Evolutionary conservation across 371 early-diverging fungal species (phyloP), one percentile per base, ranked within the genome.

Genomic region (Phascolomyces articulosus): DNA sequence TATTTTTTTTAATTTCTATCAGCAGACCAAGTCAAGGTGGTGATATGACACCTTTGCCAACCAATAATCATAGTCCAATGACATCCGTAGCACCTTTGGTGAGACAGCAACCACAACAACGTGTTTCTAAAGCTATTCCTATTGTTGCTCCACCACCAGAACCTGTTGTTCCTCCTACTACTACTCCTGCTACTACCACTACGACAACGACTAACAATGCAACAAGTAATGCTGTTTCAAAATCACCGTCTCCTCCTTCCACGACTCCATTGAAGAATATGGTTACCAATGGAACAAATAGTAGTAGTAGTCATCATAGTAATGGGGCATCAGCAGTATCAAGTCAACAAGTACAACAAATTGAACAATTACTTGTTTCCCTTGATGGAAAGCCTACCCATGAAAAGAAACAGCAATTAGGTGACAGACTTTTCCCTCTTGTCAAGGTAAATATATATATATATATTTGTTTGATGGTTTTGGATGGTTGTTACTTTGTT

Each of bases 361-460:
- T 73, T 20, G 63, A 68, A 23, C 55, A 49, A 18, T 64, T 76
- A 28, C 65, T 81, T 26, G 55, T 27, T 28, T 74, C 78, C 3
- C 63, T 81, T 49, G 70, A 74, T 40, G 77, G 74, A 29, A 69
- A 70, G 40, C 59, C 70, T 16, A 62, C 67, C 21, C 70, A 71
- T 48, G 75, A 80, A 60, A 63, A 74, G 58, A 83, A 83, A 49
- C 80, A 83, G 53, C 66, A 70, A 4, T 60, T 83, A 23, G 83
- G 83, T 41, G 83, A 79, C 55, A 58, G 66, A 27, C 60, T 83
- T 13, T 83, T 80, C 60, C 83, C 83, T 18, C 62, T 71, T 34
- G 80, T 83, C 15, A 83, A 83, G 75, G 81, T 78, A 75, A 66
- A 20, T 27, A 44, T 4, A 13, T n/a, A 83, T 72, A 78, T 77